phyloP scores from a whole-genome alignment of 2,329 filamentous ascomycete species.

The Nemania bipapillata region DNA sequence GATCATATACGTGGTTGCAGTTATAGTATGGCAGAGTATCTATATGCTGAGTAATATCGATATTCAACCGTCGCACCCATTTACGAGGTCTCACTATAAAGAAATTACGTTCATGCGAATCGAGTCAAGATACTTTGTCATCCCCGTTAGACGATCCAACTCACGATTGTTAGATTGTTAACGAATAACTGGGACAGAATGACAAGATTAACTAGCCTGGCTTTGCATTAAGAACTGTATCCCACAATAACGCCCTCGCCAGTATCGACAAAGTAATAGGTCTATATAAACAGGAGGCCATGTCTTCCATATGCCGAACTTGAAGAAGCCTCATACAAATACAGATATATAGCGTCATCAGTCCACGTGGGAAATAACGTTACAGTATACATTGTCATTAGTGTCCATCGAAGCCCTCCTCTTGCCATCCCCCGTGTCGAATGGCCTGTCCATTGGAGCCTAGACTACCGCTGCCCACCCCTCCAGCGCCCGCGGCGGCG shows the following conservation, averaged over 20 bases:
- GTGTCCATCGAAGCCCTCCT: constrained; percentile 67
- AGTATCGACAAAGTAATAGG: neutral
- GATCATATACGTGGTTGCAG: constrained; percentile 5
- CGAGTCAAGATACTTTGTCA: neutral
- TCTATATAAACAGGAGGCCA: constrained; percentile 11
- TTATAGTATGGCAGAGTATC: neutral
- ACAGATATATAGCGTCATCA: constrained; percentile 21
- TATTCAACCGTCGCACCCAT: neutral
- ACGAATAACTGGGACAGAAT: neutral
- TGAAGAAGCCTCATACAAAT: constrained; percentile 18
- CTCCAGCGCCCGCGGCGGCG: constrained; percentile 58
- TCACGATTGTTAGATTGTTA: too few species aligned
- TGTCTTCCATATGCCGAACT: constrained; percentile 19
- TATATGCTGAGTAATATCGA: neutral
- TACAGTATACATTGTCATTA: constrained; percentile 39
- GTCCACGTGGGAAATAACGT: constrained; percentile 3
- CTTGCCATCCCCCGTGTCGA: constrained; percentile 69
- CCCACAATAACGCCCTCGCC: neutral
- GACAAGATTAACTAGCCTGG: neutral
- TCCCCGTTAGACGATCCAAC: too few species aligned
- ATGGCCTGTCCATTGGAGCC: constrained; percentile 47
- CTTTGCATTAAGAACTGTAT: constrained; percentile 4
- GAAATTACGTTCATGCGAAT: neutral
- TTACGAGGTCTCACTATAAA: neutral
- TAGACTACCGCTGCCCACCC: constrained; percentile 50